Percentiles rank a stretch among this genome's conserved stretches.
Conservation (phyloP, 2,329 filamentous ascomycete species). For the Claviceps humidiphila region DNA sequence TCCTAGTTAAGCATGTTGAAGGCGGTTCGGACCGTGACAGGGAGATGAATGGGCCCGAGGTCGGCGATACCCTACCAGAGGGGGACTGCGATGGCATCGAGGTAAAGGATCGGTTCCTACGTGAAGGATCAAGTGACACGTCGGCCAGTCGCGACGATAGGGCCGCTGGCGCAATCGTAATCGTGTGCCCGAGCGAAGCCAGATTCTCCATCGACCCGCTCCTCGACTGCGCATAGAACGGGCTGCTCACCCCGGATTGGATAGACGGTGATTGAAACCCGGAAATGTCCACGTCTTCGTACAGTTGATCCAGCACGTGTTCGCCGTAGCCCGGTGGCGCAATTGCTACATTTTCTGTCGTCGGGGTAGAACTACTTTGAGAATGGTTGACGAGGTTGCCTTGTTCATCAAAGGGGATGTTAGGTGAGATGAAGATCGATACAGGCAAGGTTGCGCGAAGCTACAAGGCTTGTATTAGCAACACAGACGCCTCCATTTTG, state of each 20-base stretch:
- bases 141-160: slow-evolving; percentile 57
- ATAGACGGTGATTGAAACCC: slow-evolving; percentile 69
- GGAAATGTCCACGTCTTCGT: slow-evolving; percentile 69
- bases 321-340: slow-evolving; percentile 90
- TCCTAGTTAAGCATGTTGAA: slow-evolving; percentile 37
- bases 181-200: slow-evolving; percentile 28
- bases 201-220: slow-evolving; percentile 75
- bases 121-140: slow-evolving; percentile 40
- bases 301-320: slow-evolving; percentile 80
- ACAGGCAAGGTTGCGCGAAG: slow-evolving; percentile 82
- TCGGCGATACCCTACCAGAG: slow-evolving; percentile 31
- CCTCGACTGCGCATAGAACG: slow-evolving; percentile 58
- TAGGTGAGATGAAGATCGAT: slow-evolving; percentile 90
- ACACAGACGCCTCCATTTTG: not conserved
- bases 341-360: slow-evolving; percentile 45
- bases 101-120: slow-evolving; percentile 32
- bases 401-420: slow-evolving; percentile 75
- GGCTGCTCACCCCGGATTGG: slow-evolving; percentile 66
- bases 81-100: slow-evolving; percentile 28
- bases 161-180: slow-evolving; percentile 31
- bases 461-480: slow-evolving; percentile 22
- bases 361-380: slow-evolving; percentile 32
- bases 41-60: slow-evolving; percentile 22
- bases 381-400: slow-evolving; percentile 60
- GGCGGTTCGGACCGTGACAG: slow-evolving; percentile 27